Evolutionary conservation across 2,329 filamentous ascomycete species (phyloP).

Genomic region (Botrytis squamosa): DNA sequence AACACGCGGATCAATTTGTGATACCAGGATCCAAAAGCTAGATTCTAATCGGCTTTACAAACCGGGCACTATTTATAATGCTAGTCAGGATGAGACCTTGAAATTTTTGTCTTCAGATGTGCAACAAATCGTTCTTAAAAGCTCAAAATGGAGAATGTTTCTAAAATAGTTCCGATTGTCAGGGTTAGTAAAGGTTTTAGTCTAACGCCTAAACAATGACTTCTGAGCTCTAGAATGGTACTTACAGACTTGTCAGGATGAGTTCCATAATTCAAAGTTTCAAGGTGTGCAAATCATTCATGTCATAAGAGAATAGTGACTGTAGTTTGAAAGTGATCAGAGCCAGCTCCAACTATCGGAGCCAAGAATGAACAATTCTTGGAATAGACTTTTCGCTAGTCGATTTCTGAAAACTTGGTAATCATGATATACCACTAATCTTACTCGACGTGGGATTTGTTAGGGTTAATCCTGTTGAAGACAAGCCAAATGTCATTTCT

Average conservation of each 20-base stretch:
- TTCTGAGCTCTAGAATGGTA: background rate
- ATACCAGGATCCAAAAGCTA: background rate
- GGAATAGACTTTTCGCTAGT: background rate
- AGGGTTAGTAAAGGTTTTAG: background rate
- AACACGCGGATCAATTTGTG: background rate
- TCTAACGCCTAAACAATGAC: background rate
- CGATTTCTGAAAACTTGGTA: background rate
- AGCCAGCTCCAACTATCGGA: background rate
- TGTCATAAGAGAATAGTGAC: background rate
- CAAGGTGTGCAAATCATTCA: background rate
- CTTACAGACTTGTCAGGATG: background rate
- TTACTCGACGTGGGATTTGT: background rate
- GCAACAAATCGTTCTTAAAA: background rate
- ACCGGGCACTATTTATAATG: background rate
- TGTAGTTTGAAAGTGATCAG: background rate
- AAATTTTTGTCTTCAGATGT: background rate
- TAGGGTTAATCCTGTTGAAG: too few relatives aligned
- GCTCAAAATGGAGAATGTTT: background rate
- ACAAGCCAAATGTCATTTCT: too few relatives aligned
- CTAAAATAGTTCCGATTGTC: background rate
- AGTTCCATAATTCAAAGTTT: background rate
- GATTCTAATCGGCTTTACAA: background rate
- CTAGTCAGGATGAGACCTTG: background rate
- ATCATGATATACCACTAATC: background rate
- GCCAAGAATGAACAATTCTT: background rate